phyloP scores from a whole-genome alignment of 257 asterid genomes.

The Solanum peruvianum region DNA sequence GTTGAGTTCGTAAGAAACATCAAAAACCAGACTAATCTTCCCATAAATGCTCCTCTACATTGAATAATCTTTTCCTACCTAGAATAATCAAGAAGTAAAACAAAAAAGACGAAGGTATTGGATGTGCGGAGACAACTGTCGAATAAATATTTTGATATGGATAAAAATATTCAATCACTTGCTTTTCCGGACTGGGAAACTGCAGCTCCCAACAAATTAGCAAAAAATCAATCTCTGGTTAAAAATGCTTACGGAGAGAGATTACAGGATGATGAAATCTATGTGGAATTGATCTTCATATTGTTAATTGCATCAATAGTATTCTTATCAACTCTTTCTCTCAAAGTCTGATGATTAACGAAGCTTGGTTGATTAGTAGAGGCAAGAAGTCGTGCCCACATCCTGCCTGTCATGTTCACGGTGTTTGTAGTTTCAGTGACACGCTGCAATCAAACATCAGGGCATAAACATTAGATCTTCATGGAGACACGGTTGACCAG shows the following conservation, averaged over 20 bases:
- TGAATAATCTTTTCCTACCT: not conserved
- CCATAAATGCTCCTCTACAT: not conserved
- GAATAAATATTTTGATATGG: not conserved
- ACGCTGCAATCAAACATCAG: slow-evolving; percentile 39
- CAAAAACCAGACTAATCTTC: not conserved
- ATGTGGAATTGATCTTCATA: slow-evolving; percentile 42
- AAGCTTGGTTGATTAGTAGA: slow-evolving; percentile 92
- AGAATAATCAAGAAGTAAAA: no score
- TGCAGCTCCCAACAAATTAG: not conserved
- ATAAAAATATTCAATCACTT: not conserved
- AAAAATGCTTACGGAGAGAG: not conserved
- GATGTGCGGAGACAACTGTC: not conserved
- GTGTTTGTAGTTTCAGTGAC: slow-evolving; percentile 63
- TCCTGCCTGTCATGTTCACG: slow-evolving; percentile 72
- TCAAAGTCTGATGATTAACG: slow-evolving; percentile 28
- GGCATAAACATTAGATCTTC: not conserved
- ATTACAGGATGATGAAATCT: not conserved
- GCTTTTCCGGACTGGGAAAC: not conserved
- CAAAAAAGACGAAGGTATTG: not conserved
- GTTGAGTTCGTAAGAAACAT: not conserved
- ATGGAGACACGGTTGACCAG: not conserved
- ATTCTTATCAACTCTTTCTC: slow-evolving; percentile 29
- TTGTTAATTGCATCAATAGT: slow-evolving; percentile 34
- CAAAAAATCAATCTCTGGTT: not conserved
- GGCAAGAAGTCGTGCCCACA: slow-evolving; percentile 96